Percentiles rank a stretch among this genome's conserved stretches.
These are phyloP conservation scores for Theileria sp. DNA, from an alignment of 169 alveolate genomes.

Conservation along the genomic window DNA sequence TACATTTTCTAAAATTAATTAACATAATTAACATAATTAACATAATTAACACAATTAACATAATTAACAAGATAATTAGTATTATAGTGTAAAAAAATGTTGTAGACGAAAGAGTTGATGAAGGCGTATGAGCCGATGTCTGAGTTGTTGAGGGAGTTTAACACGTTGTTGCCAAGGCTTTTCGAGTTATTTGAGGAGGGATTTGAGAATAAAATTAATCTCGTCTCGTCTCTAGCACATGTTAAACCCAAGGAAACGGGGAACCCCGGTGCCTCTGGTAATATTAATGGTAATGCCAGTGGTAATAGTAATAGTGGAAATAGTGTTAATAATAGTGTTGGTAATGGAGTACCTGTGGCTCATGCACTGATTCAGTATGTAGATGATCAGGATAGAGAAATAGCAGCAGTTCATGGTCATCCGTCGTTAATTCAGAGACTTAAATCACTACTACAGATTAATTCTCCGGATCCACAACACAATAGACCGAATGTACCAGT, in stretches of 20 bases:
- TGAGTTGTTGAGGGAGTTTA: constrained; percentile 16
- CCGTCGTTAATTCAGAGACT: not conserved
- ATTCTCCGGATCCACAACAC: not conserved
- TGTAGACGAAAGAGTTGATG: constrained; percentile 37
- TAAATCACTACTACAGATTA: not conserved
- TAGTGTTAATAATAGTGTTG: constrained; percentile 1
- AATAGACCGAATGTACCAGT: not conserved
- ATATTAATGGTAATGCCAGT: not conserved
- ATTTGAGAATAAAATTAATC: constrained; percentile 6
- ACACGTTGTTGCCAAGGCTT: constrained; percentile 11
- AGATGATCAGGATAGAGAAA: not conserved
- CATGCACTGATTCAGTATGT: not conserved
- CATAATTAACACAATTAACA: too few relatives aligned
- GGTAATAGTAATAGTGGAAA: not conserved
- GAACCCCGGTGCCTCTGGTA: too few relatives aligned
- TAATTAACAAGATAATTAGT: too few relatives aligned
- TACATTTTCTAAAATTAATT: not conserved
- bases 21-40: too few relatives aligned
- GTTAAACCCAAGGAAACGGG: constrained; percentile 2
- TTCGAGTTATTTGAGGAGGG: constrained; percentile 31
- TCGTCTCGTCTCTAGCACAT: constrained; percentile 6
- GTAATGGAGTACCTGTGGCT: not conserved
- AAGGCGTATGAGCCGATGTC: constrained; percentile 56
- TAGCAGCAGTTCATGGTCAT: constrained; percentile 7
- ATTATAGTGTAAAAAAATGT: not conserved